Percentiles rank a stretch among this genome's conserved stretches.
These are phyloP conservation scores for Spathaspora boniae DNA, from an alignment of 805 yeast species.

Conservation along the genomic window DNA sequence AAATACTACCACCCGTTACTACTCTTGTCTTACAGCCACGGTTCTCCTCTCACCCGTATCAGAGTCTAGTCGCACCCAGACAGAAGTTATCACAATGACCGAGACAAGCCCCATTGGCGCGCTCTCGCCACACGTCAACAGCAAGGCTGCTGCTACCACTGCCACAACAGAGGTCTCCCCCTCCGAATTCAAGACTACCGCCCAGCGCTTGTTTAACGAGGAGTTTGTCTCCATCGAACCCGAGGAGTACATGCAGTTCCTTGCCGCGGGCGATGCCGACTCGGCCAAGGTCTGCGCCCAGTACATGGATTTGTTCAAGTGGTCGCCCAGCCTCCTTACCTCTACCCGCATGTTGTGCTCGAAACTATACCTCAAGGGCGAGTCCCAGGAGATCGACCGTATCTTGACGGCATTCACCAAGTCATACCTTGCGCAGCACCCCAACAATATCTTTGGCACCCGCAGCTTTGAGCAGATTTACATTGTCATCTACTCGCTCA, in stretches of 20 bases:
- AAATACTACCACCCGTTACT: too few relatives aligned
- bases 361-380: slow-evolving; percentile 72
- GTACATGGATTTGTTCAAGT: slow-evolving; percentile 46
- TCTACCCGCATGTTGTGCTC: slow-evolving; percentile 62
- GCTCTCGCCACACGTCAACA: too few relatives aligned
- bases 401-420: slow-evolving; percentile 65
- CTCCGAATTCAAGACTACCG: slow-evolving; percentile 30
- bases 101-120: too few relatives aligned
- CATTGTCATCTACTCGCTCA: slow-evolving; percentile 65
- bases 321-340: slow-evolving; percentile 49
- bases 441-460: slow-evolving; percentile 46
- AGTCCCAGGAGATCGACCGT: slow-evolving; percentile 76
- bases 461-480: slow-evolving; percentile 55
- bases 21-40: too few relatives aligned
- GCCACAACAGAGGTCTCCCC: slow-evolving; percentile 3
- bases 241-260: slow-evolving; percentile 42
- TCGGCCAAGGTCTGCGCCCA: slow-evolving; percentile 35
- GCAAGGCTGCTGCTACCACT: too few relatives aligned
- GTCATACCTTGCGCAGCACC: slow-evolving; percentile 55
- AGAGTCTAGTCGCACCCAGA: too few relatives aligned
- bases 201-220: slow-evolving; percentile 33
- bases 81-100: too few relatives aligned
- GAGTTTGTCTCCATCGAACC: slow-evolving; percentile 42
- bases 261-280: slow-evolving; percentile 38
- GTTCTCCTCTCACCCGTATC: too few relatives aligned